Base-by-base conservation (phyloP, 202 grass and related monocot genomes). In the Setaria italica region DNA sequence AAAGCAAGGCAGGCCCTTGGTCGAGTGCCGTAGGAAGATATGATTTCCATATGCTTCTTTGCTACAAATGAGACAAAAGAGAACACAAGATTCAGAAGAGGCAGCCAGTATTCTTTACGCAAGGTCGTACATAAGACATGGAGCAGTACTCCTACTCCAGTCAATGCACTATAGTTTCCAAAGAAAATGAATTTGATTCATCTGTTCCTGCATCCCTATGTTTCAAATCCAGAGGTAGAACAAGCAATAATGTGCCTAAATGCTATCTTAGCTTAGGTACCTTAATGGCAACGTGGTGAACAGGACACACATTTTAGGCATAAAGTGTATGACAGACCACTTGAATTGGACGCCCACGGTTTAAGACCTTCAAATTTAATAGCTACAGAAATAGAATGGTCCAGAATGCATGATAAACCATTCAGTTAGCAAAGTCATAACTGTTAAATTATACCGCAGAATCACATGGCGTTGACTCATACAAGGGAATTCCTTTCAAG, bases 301-400 rank as follows among this genome's bases (percentile, higher is more conserved):
- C 39, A 89, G 9, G 50, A 41, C 48, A 86, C 16, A 53, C 5
- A 76, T 69, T 49, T 51, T 43, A 51, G 5, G 53, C 32, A 81
- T 67, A 42, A 54, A 49, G 13, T 62, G 20, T 81, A 81, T 29
- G n/a, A 33, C 16, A 62, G 9, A 33, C 16, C 71, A 37, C 45
- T 63, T 81, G 53, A 11, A 51, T 48, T 42, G 20, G 62, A 70
- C 34, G 4, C 21, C 21, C 4, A 59, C 63, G 35, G 62, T 76
- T 81, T 6, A 43, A 63, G 29, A 58, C n/a, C 62, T 85, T 76
- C 7, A 70, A 39, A 62, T 81, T 55, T 39, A 65, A 62, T 46
- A 53, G 8, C 11, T 39, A 35, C 15, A 49, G 9, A 69, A 85
- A 16, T 12, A 50, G 32, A 33, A 45, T 45, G 34, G 32, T 51